Percentiles rank a stretch among this genome's conserved stretches.
Evolutionary conservation across 768 basidiomycete genomes (phyloP).

Genomic region (Infundibulicybe gibba): DNA sequence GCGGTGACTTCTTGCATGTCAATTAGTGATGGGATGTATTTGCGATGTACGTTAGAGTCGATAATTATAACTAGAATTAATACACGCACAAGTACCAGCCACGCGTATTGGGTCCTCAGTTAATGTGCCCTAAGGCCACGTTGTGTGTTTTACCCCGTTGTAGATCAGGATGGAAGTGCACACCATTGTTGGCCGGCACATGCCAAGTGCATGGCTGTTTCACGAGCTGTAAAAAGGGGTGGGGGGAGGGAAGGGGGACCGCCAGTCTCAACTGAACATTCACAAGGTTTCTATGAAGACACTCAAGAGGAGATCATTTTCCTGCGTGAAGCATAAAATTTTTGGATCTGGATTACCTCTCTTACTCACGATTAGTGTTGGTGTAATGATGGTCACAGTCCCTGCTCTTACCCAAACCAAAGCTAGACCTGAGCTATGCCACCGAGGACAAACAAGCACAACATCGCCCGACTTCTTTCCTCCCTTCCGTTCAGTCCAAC

Average conservation of each 20-base stretch:
- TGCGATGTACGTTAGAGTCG: not conserved
- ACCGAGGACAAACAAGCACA: slow-evolving; percentile 43
- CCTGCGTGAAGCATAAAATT: slow-evolving; percentile 22
- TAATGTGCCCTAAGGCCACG: too few relatives aligned
- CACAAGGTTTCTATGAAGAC: slow-evolving; percentile 15
- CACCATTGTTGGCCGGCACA: too few relatives aligned
- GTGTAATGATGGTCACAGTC: too few relatives aligned
- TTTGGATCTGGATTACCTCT: not conserved
- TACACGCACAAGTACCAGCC: too few relatives aligned
- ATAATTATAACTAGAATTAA: too few relatives aligned
- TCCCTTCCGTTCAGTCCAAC: slow-evolving; percentile 48
- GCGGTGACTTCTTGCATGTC: slow-evolving; percentile 11
- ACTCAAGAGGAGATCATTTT: slow-evolving; percentile 6
- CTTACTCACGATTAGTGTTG: too few relatives aligned
- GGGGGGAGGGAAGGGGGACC: not conserved
- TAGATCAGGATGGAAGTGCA: too few relatives aligned
- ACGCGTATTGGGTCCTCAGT: too few relatives aligned
- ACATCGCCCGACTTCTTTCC: slow-evolving; percentile 48
- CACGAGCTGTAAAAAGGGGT: not conserved
- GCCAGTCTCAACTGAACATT: not conserved
- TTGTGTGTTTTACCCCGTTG: too few relatives aligned
- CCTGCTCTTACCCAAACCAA: slow-evolving; percentile 49
- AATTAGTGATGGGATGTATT: slow-evolving; percentile 1
- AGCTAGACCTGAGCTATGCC: slow-evolving; percentile 35
- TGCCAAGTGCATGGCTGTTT: too few relatives aligned